A percentile compares a stretch with the other conserved stretches of the same genome.
These are phyloP conservation scores for Botrytis elliptica DNA, from an alignment of 2,329 filamentous ascomycete species.

Conservation along the genomic window DNA sequence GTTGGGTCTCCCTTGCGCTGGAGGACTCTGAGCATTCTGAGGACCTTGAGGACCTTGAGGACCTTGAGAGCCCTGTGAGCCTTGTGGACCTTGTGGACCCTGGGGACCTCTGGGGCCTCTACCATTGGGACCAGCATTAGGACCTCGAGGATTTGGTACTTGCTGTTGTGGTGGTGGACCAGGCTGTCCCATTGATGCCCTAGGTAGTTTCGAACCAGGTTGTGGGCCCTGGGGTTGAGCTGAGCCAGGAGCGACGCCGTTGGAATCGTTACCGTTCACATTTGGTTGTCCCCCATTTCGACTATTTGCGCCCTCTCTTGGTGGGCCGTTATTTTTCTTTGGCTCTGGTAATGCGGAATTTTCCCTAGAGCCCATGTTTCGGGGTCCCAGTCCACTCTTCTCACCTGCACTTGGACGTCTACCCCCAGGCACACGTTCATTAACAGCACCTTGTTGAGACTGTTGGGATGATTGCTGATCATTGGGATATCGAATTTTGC, in stretches of 20 bases:
- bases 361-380: constrained; percentile 36
- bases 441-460: constrained; percentile 41
- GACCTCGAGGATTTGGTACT: constrained; percentile 51
- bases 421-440: constrained; percentile 42
- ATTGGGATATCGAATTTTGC: constrained; percentile 93
- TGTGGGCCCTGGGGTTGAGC: constrained; percentile 41
- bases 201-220: constrained; percentile 56
- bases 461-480: constrained; percentile 51
- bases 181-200: constrained; percentile 57
- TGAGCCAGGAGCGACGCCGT: constrained; percentile 37
- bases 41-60: constrained; percentile 16
- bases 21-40: constrained; percentile 20
- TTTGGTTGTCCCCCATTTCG: constrained; percentile 40
- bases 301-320: constrained; percentile 45
- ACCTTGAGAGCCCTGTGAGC: not conserved
- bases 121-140: constrained; percentile 20
- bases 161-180: constrained; percentile 66
- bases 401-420: constrained; percentile 47
- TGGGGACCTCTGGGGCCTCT: constrained; percentile 16
- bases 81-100: constrained; percentile 16
- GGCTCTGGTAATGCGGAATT: constrained; percentile 42
- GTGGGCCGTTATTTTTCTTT: constrained; percentile 48
- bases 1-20: constrained; percentile 32
- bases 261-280: constrained; percentile 42
- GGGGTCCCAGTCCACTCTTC: constrained; percentile 32